Evolutionary conservation across 2,329 filamentous ascomycete species (phyloP).

Genomic region (Ciborinia camelliae): DNA sequence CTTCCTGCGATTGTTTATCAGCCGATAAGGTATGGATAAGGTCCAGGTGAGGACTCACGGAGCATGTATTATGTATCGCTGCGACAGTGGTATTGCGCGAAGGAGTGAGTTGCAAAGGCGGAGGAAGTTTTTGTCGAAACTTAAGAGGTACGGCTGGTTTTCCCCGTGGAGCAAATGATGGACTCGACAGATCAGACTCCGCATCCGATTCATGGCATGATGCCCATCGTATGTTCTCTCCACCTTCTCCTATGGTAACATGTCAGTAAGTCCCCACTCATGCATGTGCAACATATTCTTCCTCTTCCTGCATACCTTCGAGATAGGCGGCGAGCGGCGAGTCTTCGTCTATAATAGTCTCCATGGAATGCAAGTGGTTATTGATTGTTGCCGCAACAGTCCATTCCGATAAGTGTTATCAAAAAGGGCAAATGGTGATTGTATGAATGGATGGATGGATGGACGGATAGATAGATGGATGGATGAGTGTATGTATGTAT

Average conservation of each 20-base stretch:
- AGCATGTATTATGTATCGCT: constrained; percentile 49
- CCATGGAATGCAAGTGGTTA: constrained; percentile 55
- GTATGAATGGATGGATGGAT: neutral
- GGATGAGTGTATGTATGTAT: neutral
- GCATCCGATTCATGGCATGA: constrained; percentile 25
- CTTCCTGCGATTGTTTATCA: constrained; percentile 49
- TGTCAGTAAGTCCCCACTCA: constrained; percentile 20
- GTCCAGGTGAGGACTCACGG: constrained; percentile 42
- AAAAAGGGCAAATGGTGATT: neutral
- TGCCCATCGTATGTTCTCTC: constrained; percentile 40
- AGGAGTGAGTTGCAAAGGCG: constrained; percentile 45
- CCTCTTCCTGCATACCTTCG: constrained; percentile 60
- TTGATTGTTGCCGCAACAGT: constrained; percentile 18
- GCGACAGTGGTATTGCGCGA: constrained; percentile 43
- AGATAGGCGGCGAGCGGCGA: constrained; percentile 87
- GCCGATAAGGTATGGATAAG: constrained; percentile 3
- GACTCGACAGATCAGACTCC: constrained; percentile 32
- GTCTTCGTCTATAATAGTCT: constrained; percentile 81
- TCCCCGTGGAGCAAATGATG: constrained; percentile 54
- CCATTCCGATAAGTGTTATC: constrained; percentile 27
- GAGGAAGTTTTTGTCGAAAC: constrained; percentile 49
- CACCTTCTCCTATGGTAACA: constrained; percentile 43
- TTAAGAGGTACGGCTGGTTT: constrained; percentile 52
- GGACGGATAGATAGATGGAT: neutral
- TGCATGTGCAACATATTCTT: neutral